Base-by-base conservation (phyloP, 169 alveolate species). In the Cryptosporidium bovis region DNA sequence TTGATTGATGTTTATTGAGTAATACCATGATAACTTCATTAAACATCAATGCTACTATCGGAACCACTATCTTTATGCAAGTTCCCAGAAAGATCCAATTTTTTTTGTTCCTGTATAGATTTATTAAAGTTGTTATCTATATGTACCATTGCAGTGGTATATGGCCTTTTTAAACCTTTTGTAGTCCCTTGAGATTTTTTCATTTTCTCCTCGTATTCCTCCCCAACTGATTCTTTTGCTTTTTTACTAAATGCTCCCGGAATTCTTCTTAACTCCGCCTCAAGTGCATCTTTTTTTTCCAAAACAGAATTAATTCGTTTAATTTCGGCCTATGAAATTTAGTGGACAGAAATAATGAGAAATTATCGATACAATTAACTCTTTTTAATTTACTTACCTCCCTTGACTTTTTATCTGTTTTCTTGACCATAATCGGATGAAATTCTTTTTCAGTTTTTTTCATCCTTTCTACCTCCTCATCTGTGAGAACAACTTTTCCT, bases 81-180 rank as follows among this genome's bases (percentile, higher is more conserved):
- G 10, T 8, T 40, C 10, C 48, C 48, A 3, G 10, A 40, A 40
- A 40, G 4, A 8, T 40, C 48, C 48, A 40, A 40, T 40, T 8
- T 40, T 40, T 40, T 0, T 40, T 40, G 48, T 24, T 77, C 77
- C 53, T 18, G 4, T 10, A 60, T 44, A 5, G 69, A 8, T 18
- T 44, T 62, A 16, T 51, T 60, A 18, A 77, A 29, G 15, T 62
- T 77, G 18, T 13, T 60, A 60, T 77, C 77, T 13, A 58, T 6
- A 60, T 77, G 87, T n/a, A 62, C 44, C 77, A 60, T 77, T 29
- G 87, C 77, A 7, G 65, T 62, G 18, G 87, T 77, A 34, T 44
- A 58, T 40, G 87, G 87, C 3, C 87, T 77, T 77, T 40, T 16
- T 27, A 77, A 29, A 18, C 40, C 51, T 24, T 62, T 77, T 3